Conservation (phyloP, 2,329 filamentous ascomycete genomes). For the Parastagonospora nodorum region DNA sequence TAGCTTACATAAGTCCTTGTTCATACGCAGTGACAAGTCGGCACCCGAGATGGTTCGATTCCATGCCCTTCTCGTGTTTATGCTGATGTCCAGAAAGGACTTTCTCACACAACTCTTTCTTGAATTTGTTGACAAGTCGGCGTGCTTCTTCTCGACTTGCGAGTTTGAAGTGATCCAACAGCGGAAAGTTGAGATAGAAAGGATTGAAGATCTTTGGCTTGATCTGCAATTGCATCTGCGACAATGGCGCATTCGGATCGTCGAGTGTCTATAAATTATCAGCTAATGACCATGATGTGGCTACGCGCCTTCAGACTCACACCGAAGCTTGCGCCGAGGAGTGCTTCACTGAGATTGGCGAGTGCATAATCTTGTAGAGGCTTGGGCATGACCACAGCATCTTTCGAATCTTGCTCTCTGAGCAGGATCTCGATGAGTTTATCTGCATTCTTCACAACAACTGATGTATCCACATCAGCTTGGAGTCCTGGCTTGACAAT, state of each 20-base stretch:
- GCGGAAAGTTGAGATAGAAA: constrained; percentile 9
- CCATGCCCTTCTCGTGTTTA: constrained; percentile 6
- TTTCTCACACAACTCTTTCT: constrained; percentile 8
- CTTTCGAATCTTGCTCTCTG: constrained; percentile 20
- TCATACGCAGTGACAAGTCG: constrained; percentile 12
- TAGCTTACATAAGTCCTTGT: constrained; percentile 3
- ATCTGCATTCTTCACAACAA: constrained; percentile 29
- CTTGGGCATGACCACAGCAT: constrained; percentile 25
- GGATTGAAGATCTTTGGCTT: constrained; percentile 11
- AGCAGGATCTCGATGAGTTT: constrained; percentile 27
- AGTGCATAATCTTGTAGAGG: constrained; percentile 40
- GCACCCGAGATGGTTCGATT: constrained; percentile 9
- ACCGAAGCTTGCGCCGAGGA: constrained; percentile 15
- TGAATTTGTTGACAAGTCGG: constrained; percentile 10
- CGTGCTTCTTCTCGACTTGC: constrained; percentile 12
- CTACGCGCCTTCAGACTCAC: neutral
- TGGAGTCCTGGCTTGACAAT: constrained; percentile 23
- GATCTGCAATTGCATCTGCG: constrained; percentile 5
- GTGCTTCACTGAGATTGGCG: constrained; percentile 31
- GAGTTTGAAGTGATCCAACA: constrained; percentile 11
- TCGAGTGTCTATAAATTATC: neutral
- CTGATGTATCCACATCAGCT: constrained; percentile 14
- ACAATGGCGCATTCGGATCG: constrained; percentile 4
- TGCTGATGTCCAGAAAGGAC: constrained; percentile 12
- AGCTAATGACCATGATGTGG: neutral